Percentiles rank a stretch among this genome's conserved stretches.
These are phyloP conservation scores for Trichoderma simmonsii DNA, from an alignment of 2,329 filamentous ascomycete species.

Conservation along the genomic window DNA sequence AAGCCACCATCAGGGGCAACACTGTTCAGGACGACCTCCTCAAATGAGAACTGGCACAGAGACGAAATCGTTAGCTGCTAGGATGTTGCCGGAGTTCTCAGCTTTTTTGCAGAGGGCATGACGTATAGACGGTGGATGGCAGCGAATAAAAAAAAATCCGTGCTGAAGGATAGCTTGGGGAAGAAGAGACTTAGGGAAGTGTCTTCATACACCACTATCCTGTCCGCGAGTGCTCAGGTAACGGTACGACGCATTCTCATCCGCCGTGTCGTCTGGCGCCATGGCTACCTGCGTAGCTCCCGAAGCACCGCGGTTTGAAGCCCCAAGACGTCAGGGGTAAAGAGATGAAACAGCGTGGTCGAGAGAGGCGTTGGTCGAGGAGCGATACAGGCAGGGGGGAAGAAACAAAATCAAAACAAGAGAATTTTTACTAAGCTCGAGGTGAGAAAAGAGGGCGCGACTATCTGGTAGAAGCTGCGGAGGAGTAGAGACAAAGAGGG, in stretches of 20 bases:
- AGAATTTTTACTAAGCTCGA: not conserved
- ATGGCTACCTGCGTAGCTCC: conserved; percentile 28
- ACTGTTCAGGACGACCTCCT: conserved; percentile 86
- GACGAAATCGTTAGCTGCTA: not conserved
- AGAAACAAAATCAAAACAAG: not conserved
- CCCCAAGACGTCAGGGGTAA: not conserved
- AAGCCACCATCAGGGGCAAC: conserved; percentile 83
- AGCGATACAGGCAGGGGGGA: not conserved
- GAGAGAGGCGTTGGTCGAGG: not conserved
- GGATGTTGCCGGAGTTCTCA: not conserved
- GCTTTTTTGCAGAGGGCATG: not conserved
- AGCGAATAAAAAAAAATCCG: not conserved
- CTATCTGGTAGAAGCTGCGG: not conserved
- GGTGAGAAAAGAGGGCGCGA: not conserved
- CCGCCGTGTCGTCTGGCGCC: conserved; percentile 40
- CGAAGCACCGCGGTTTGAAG: not conserved
- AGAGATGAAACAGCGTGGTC: not conserved
- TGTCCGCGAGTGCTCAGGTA: conserved; percentile 52
- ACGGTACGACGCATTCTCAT: conserved; percentile 39
- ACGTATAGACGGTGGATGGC: not conserved
- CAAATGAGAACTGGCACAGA: conserved; percentile 71
- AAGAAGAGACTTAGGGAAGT: conserved; percentile 6
- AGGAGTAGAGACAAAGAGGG: conserved; percentile 2
- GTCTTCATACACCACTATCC: conserved; percentile 44
- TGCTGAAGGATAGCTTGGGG: not conserved